Base-by-base conservation (phyloP, 805 yeast species). In the Candida sphagnicola region DNA sequence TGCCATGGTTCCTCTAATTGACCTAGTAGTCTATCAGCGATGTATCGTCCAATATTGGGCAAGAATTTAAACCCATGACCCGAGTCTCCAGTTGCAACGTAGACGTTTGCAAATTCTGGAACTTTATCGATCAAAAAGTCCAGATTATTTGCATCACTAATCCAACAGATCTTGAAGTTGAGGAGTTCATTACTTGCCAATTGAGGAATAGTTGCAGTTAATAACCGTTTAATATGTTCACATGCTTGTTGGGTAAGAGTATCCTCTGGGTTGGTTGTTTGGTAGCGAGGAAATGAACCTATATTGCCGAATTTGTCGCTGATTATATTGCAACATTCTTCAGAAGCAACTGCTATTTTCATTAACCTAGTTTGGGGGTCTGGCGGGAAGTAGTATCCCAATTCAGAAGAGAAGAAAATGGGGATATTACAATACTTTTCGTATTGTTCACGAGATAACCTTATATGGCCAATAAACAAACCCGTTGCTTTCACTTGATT, bases 351-450 rank as follows among this genome's bases (percentile, higher is more conserved):
- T 1, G 67, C 71, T 23, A 72, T 49, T 44, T 72, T 72, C 48
- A 64, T 33, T n/a, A 44, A 40, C 21, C 51, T 59, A 1, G 63
- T 56, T 1, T 56, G 56, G 5, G 53, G 46, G 44, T 71, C 75
- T 10, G 77, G 77, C 4, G 76, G 74, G 53, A 72, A 72, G 49
- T 67, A 69, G 40, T 70, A 72, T 0, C 77, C 76, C 38, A 47
- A 35, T 29, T 65, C 69, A 1, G 71, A 53, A 41, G 67, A 61
- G 50, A 70, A 70, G 18, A 72, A 63, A 8, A 71, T 56, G 1
- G 77, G 77, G 13, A 70, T 56, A 34, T 52, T 43, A 43, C 61
- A 60, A 38, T 55, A 68, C 18, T 49, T 52, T 18, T 50, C 51
- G 41, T 48, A 67, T 41, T 71, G 74, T 25, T 51, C 49, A 5